Percentiles rank a stretch among this genome's conserved stretches.
Conservation (phyloP, 2,329 filamentous ascomycete species). For the Coniochaeta sp. region DNA sequence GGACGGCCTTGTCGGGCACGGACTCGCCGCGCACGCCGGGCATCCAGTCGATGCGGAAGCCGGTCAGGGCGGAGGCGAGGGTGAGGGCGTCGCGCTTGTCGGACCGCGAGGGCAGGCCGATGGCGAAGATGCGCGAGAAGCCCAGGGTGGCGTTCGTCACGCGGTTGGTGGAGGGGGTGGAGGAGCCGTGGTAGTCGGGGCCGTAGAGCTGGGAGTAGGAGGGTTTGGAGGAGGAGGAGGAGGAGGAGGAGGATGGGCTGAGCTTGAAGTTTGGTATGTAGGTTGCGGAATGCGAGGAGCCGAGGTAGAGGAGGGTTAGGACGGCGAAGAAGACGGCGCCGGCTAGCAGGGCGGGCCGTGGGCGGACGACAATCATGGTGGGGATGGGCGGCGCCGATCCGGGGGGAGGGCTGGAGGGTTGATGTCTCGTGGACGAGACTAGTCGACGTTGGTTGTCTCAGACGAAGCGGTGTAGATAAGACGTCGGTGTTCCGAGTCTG, state of each 20-base stretch:
- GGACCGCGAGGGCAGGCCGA: constrained; percentile 5
- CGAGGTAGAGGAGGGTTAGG: not conserved
- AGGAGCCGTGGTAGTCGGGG: constrained; percentile 2
- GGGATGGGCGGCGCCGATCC: not conserved
- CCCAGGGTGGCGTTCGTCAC: constrained; percentile 8
- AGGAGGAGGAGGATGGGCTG: not conserved
- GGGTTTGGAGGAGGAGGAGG: not conserved
- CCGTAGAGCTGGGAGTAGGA: not conserved
- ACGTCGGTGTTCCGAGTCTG: not conserved
- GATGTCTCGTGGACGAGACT: not conserved
- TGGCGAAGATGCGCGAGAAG: constrained; percentile 8
- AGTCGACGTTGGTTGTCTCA: not conserved
- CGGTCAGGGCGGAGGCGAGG: constrained; percentile 9
- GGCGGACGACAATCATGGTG: constrained; percentile 1
- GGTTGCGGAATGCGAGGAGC: not conserved
- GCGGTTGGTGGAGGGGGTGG: constrained; percentile 5
- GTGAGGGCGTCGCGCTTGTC: constrained; percentile 5
- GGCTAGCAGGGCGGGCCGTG: not conserved
- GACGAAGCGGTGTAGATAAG: not conserved
- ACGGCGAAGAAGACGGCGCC: not conserved
- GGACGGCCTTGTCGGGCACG: not conserved
- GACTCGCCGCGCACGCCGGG: not conserved
- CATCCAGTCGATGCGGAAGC: constrained; percentile 5
- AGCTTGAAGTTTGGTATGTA: not conserved
- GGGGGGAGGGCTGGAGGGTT: not conserved